phyloP scores from a whole-genome alignment of 164 flowering plant species.

The Cinnamomum micranthum region DNA sequence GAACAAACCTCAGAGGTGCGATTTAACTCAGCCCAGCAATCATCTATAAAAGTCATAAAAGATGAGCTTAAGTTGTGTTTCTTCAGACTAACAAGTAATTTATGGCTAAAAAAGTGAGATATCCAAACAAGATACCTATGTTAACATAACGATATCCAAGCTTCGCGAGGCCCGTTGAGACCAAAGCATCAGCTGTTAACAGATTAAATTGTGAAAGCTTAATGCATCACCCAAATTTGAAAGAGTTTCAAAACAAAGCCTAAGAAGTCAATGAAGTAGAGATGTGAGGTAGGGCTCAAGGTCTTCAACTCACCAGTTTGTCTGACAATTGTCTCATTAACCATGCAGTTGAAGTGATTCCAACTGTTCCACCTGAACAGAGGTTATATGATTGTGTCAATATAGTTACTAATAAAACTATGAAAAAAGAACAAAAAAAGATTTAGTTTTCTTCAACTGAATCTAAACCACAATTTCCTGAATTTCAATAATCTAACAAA shows the following conservation, averaged over 20 bases:
- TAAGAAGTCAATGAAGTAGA: background rate
- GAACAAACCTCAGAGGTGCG: constrained; percentile 35
- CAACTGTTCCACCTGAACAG: constrained; percentile 32
- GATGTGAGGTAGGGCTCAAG: too few relatives aligned
- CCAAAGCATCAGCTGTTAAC: constrained; percentile 55
- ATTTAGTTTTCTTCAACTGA: background rate
- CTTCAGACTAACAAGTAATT: constrained; percentile 3
- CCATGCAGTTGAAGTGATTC: constrained; percentile 28
- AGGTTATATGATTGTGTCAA: background rate
- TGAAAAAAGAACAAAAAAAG: too few relatives aligned
- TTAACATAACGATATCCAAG: constrained; percentile 52
- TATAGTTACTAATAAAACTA: background rate
- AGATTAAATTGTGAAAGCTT: background rate
- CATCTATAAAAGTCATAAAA: constrained; percentile 36
- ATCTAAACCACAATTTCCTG: background rate
- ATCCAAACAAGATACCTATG: constrained; percentile 32
- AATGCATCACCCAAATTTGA: background rate
- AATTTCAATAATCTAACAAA: background rate
- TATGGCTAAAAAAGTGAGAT: background rate
- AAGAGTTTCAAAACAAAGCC: background rate
- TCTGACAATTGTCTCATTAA: constrained; percentile 22
- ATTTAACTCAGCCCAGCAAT: constrained; percentile 61
- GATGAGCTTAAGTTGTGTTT: background rate
- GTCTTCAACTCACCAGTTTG: constrained; percentile 18
- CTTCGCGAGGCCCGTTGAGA: constrained; percentile 50